Evolutionary conservation across 2,329 filamentous ascomycete species (phyloP).

Genomic region (Claviceps capensis): DNA sequence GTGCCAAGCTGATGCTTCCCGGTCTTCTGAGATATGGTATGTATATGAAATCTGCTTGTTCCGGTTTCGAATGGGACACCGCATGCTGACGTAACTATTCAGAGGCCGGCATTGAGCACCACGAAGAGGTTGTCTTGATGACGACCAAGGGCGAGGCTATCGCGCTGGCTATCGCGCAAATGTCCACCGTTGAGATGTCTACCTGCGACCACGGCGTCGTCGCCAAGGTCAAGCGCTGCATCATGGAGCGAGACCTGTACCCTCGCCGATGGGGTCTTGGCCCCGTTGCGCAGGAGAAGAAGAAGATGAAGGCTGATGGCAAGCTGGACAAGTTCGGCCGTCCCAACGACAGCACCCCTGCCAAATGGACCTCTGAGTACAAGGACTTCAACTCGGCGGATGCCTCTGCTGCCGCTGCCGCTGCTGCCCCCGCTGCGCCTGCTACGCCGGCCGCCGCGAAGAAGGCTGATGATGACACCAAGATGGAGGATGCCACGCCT

Average conservation of each 20-base stretch:
- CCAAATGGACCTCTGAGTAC: constrained; percentile 87
- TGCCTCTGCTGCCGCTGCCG: constrained; percentile 28
- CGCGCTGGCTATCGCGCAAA: constrained; percentile 88
- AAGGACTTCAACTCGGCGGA: constrained; percentile 65
- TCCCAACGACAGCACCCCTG: constrained; percentile 80
- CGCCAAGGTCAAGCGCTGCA: constrained; percentile 97
- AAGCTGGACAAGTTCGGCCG: constrained; percentile 97
- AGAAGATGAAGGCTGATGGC: constrained; percentile 97
- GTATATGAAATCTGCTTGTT: constrained; percentile 14
- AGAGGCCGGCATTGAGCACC: constrained; percentile 83
- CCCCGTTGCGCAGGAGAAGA: constrained; percentile 89
- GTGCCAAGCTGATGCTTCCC: constrained; percentile 97
- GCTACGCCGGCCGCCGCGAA: constrained; percentile 10
- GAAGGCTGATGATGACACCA: constrained; percentile 23
- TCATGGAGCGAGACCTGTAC: constrained; percentile 99
- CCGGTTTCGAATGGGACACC: too few species aligned
- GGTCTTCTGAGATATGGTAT: constrained; percentile 81
- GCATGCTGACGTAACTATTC: constrained; percentile 11
- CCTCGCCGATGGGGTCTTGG: constrained; percentile 93
- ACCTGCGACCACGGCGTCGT: constrained; percentile 96
- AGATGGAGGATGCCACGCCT: constrained; percentile 21
- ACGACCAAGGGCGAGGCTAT: constrained; percentile 99
- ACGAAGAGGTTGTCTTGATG: constrained; percentile 96
- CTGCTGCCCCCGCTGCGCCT: constrained; percentile 26
- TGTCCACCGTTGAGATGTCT: constrained; percentile 95